phyloP scores from a whole-genome alignment of 2,329 filamentous ascomycete species.

The Talaromyces albobiverticillius region DNA sequence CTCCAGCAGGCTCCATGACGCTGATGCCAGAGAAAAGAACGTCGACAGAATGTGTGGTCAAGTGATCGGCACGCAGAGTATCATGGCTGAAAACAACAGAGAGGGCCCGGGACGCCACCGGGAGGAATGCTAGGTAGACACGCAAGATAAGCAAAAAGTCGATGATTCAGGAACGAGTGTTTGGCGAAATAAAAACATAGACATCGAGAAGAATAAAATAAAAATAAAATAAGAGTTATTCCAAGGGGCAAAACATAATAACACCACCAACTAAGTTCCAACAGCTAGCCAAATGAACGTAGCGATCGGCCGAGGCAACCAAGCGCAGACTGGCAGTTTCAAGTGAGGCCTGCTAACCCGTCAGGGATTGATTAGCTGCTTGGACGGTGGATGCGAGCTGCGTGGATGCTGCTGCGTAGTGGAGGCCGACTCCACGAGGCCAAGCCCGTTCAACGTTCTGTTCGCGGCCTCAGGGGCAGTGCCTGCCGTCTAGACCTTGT shows the following conservation, averaged over 20 bases:
- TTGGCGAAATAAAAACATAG: too few relatives aligned
- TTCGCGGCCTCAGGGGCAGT: too few relatives aligned
- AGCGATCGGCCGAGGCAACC: slow-evolving; percentile 1
- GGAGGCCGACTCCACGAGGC: too few relatives aligned
- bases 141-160: background rate
- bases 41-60: background rate
- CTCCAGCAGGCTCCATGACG: slow-evolving; percentile 4
- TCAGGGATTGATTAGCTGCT: background rate
- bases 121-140: background rate
- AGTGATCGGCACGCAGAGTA: background rate
- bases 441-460: too few relatives aligned
- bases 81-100: slow-evolving; percentile 3
- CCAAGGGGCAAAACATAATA: background rate
- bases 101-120: background rate
- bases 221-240: background rate
- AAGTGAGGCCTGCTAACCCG: background rate
- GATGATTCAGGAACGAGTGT: too few relatives aligned
- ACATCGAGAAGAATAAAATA: background rate
- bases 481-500: too few relatives aligned
- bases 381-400: background rate
- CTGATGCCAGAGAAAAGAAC: background rate
- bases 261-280: background rate
- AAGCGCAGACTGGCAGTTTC: background rate
- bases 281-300: background rate
- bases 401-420: too few relatives aligned